phyloP scores from a whole-genome alignment of 805 yeast genomes.

The Myxozyma monticola region DNA sequence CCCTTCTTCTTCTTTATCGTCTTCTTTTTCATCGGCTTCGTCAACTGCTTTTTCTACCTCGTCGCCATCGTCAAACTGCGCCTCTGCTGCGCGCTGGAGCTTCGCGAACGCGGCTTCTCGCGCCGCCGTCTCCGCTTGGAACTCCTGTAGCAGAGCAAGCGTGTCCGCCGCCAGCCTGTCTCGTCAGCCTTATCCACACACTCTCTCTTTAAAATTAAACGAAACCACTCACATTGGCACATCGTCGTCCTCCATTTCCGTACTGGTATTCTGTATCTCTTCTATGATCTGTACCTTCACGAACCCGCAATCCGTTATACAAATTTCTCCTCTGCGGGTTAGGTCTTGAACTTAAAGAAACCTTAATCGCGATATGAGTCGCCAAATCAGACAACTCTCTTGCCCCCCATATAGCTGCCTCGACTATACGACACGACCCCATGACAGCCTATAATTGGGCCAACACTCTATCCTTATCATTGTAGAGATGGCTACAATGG shows the following conservation, averaged over 20 bases:
- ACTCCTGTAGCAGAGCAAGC: conserved; percentile 60
- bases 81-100: conserved; percentile 57
- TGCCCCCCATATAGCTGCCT: no score
- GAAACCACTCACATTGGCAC: conserved; percentile 9
- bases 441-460: no score
- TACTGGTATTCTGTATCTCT: not conserved
- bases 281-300: no score
- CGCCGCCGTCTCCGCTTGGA: conserved; percentile 61
- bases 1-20: conserved; percentile 86
- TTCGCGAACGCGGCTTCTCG: conserved; percentile 57
- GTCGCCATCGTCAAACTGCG: conserved; percentile 64
- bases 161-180: conserved; percentile 48
- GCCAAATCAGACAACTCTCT: no score
- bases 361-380: no score
- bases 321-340: no score
- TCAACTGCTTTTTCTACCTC: conserved; percentile 58
- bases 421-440: no score
- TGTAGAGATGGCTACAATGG: no score
- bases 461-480: no score
- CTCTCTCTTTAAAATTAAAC: not conserved
- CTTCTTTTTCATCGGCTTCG: conserved; percentile 90
- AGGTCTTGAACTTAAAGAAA: no score
- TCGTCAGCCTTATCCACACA: not conserved
- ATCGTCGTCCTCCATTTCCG: conserved; percentile 11
- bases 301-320: no score